Evolutionary conservation across 306 rosid genomes (phyloP), one percentile per base, ranked within the genome.

Genomic region (Casuarina cunninghamiana): DNA sequence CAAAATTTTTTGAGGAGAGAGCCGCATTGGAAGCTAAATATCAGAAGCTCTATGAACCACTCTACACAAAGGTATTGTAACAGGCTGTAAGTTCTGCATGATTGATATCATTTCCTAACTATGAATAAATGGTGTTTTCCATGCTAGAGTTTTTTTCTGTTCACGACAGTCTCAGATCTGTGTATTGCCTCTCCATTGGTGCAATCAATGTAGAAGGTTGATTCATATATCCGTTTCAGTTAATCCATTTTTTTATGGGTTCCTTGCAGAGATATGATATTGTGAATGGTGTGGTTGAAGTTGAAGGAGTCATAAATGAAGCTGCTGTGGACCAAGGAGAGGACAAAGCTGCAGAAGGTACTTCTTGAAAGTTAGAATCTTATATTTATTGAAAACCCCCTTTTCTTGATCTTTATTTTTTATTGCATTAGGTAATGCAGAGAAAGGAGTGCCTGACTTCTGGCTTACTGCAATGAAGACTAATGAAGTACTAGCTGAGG

Each of bases 381-480:
- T 41, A 6, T 26, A 16, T 66, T 21, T 19, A 42, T 66, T 39
- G 45, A 41, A 4, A 66, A 17, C 71, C 69, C 69, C 70, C 83
- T n/a, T 35, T 39, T 54, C 49, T 77, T 72, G 61, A 82, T 57
- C 49, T 73, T 72, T 72, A 78, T 78, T 3, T 85, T 77, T 46
- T 44, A 54, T 66, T 70, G 49, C 16, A 16, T 71, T 44, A 53
- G 74, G 74, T 17, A 51, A 76, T 58, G 76, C 81, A 88, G 91
- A 73, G 73, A 85, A 81, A 83, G 91, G 91, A 66, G 87, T 88
- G 60, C 91, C 91, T 71, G 38, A 60, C 51, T 88, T 88, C 80
- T 88, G 91, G 91, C 80, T 88, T 51, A 83, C 75, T 76, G 91
- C 86, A 19, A 50, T 88, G 87, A 85, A 88, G 86, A 35, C 63